Evolutionary conservation across 2,329 filamentous ascomycete species (phyloP), one percentile per base, ranked within the genome.

Genomic region (Basipetospora chlamydospora): DNA sequence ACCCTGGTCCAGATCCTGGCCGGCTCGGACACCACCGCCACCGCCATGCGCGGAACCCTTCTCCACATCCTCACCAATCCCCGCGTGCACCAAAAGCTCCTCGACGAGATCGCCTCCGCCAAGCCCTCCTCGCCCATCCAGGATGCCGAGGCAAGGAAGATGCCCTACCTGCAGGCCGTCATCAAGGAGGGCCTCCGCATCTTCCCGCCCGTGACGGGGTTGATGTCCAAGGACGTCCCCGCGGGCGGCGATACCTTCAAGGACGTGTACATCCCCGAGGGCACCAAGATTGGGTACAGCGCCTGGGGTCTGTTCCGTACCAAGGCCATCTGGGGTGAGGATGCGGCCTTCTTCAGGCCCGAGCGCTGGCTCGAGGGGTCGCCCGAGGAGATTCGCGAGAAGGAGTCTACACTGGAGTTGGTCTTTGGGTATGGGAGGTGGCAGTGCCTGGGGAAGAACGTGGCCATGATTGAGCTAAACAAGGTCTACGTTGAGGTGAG

Each of bases 11-110:
- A 61, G 37, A 55, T 60, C 28, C 55, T 70, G 5, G 70, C 70
- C 4, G 72, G 71, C 4, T 68, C 67, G 1, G 71, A 76, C 41
- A 73, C 68, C 3, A 71, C 69, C 0, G 67, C 72, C 0, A 69
- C 66, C 0, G 61, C 61, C 2, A 60, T 77, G 8, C 63, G 71
- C 3, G 56, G 62, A 26, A 69, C 62, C 1, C 43, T 75, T 38
- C 58, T 74, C 16, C 60, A 68, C 46, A 48, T 75, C 38, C 59
- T 65, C 16, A 67, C 61, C n/a, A 64, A 59, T 17, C 64, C 65
- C 0, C 54, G 53, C 1, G 59, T 70, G 1, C 59, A 64, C 39
- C 39, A 43, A 4, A 62, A 58, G 51, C 52, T 77, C 0, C 59
- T 61, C 5, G 47, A 47, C 0, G 67, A 71, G 43, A 58, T 66